Percentiles rank a stretch among this genome's conserved stretches.
These are phyloP conservation scores for Pleodorina starrii DNA, from an alignment of 139 green algal genomes.

Conservation along the genomic window DNA sequence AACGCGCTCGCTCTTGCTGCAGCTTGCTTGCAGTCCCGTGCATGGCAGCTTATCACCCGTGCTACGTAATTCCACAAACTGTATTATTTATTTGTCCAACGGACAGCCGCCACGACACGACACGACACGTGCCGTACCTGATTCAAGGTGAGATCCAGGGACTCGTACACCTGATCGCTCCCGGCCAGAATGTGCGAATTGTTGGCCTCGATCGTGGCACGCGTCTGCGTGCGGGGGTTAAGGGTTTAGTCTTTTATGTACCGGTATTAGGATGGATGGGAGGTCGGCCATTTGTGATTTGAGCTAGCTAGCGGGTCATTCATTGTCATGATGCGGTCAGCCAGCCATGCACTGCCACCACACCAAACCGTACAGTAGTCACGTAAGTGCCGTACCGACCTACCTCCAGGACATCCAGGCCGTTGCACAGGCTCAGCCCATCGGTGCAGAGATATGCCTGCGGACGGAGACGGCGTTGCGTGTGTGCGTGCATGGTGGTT, in stretches of 20 bases:
- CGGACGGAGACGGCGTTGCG: neutral
- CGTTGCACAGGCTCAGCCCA: slow-evolving; percentile 24
- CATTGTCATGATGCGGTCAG: neutral
- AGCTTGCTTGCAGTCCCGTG: too few species aligned
- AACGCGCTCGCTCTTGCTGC: too few species aligned
- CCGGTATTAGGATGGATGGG: neutral
- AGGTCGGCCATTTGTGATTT: neutral
- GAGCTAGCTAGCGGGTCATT: too few species aligned
- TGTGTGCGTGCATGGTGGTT: neutral
- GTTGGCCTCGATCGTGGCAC: slow-evolving; percentile 34
- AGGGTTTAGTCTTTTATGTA: too few species aligned
- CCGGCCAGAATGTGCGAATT: neutral
- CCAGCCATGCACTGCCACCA: neutral
- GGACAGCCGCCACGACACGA: neutral
- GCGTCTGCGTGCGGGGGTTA: neutral
- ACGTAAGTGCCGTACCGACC: neutral
- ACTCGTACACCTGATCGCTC: neutral
- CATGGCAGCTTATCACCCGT: too few species aligned
- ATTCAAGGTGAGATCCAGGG: neutral
- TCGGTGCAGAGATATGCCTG: slow-evolving; percentile 42
- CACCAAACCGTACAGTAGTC: neutral
- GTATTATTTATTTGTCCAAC: too few species aligned
- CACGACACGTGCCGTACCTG: neutral
- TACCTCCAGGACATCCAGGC: neutral
- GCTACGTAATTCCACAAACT: too few species aligned